Evolutionary conservation across 192 early-diverging fungal species (phyloP), one percentile per base, ranked within the genome.

Genomic region (Spizellomyces punctatus): DNA sequence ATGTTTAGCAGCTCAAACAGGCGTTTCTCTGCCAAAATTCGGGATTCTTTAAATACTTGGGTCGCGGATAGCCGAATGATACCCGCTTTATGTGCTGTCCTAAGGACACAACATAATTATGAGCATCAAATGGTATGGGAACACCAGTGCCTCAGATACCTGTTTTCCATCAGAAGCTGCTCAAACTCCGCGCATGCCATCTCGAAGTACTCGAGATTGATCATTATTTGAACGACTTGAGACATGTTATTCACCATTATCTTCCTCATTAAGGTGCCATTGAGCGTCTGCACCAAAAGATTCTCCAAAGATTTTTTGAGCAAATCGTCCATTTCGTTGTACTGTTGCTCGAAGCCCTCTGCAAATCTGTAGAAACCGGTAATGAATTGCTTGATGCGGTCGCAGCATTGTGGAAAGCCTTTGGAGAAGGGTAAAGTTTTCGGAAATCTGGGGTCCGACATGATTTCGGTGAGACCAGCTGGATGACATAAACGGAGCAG

Each of bases 261-360:
- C 66, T 89, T 91, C 44, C 86, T 81, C 22, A 88, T 63, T 58
- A 93, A 75, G 6, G 91, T 82, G 6, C 84, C 86, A 68, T 91
- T 86, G 42, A 94, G 82, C 59, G 88, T 83, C 64, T 89, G 84
- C 50, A 89, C 84, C 41, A 95, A 64, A 8, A 95, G 69, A 44
- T 82, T 87, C 73, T 95, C 94, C 9, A 88, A 56, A 8, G 80
- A 83, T 76, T 85, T 76, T 54, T 76, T 70, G 44, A 76, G 63
- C 1, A 76, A 48, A 19, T 95, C 94, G 70, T 95, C 94, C 89
- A 95, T 94, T 63, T 93, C 91, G 76, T 88, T 89, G 65, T 90
- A 86, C 56, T 90, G 88, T 75, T 93, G 91, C 21, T 88, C 81
- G 69, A 94, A 94, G 0, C 91, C 93, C 72, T 93, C 91, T 8